phyloP scores from a whole-genome alignment of 148 eudicot species.

The Gaultheria prostrata region DNA sequence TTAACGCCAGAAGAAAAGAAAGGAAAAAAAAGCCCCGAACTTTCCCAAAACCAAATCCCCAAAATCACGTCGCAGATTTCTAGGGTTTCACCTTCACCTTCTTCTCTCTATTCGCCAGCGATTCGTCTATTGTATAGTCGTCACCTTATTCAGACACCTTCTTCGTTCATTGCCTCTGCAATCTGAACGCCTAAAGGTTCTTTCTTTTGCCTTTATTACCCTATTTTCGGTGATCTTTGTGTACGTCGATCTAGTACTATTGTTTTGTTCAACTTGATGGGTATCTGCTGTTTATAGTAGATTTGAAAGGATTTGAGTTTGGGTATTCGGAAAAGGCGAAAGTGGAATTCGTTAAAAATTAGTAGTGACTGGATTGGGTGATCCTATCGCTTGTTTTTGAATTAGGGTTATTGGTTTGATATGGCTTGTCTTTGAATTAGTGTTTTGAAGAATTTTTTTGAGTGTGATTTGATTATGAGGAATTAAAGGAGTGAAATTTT shows the following conservation, averaged over 20 bases:
- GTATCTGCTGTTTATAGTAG: background rate
- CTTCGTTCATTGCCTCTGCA: background rate
- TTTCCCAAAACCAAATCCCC: background rate
- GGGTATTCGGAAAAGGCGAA: background rate
- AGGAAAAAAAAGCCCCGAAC: background rate
- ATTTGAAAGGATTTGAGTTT: background rate
- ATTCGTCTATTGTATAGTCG: background rate
- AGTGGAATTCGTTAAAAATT: background rate
- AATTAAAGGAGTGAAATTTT: background rate
- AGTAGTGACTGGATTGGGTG: background rate
- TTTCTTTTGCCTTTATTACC: background rate
- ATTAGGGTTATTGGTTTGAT: too few species aligned
- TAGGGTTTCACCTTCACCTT: slow-evolving; percentile 15
- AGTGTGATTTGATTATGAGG: too few species aligned
- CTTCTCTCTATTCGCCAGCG: background rate
- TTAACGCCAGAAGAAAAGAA: background rate
- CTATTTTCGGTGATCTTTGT: background rate
- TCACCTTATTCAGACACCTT: background rate
- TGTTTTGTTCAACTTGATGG: background rate
- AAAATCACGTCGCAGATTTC: slow-evolving; percentile 16
- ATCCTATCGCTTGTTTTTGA: background rate
- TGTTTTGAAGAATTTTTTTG: background rate
- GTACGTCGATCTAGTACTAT: background rate
- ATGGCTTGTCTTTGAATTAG: background rate
- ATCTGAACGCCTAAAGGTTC: slow-evolving; percentile 4